These are phyloP conservation scores for Aspergillus bertholletiae DNA, from an alignment of 495 filamentous ascomycete species.

Conservation along the genomic window DNA sequence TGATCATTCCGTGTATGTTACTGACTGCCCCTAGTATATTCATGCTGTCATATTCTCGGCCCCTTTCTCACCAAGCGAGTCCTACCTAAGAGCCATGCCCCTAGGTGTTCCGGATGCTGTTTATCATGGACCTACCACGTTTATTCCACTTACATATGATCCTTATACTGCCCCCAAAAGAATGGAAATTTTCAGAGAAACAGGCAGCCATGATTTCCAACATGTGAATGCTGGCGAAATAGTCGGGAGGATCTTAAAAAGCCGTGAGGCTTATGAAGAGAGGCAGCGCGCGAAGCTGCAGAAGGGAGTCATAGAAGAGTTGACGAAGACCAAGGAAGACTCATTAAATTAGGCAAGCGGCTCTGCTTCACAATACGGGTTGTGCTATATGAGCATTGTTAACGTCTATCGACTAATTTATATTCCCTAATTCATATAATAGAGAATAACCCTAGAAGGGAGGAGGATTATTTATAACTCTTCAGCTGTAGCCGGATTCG, in stretches of 20 bases:
- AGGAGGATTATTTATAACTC: no score
- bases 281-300: slow-evolving; percentile 82
- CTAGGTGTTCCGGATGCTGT: slow-evolving; percentile 74
- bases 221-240: slow-evolving; percentile 92
- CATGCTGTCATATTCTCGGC: slow-evolving; percentile 84
- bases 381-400: not conserved
- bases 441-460: no score
- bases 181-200: slow-evolving; percentile 75
- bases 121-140: slow-evolving; percentile 92
- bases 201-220: slow-evolving; percentile 69
- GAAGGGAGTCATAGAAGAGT: slow-evolving; percentile 70
- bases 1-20: not conserved
- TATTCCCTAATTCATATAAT: no score
- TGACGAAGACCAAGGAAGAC: slow-evolving; percentile 37
- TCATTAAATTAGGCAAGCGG: not conserved
- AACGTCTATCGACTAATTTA: not conserved
- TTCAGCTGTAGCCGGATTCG: no score
- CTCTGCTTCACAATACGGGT: not conserved
- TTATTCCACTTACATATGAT: slow-evolving; percentile 83
- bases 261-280: slow-evolving; percentile 80
- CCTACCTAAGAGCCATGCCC: slow-evolving; percentile 73
- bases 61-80: slow-evolving; percentile 74
- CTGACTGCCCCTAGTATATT: slow-evolving; percentile 62
- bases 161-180: slow-evolving; percentile 76
- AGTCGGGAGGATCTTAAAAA: slow-evolving; percentile 82